These are phyloP conservation scores for Clarireedia hainanense DNA, from an alignment of 2,329 filamentous ascomycete species.

Conservation along the genomic window DNA sequence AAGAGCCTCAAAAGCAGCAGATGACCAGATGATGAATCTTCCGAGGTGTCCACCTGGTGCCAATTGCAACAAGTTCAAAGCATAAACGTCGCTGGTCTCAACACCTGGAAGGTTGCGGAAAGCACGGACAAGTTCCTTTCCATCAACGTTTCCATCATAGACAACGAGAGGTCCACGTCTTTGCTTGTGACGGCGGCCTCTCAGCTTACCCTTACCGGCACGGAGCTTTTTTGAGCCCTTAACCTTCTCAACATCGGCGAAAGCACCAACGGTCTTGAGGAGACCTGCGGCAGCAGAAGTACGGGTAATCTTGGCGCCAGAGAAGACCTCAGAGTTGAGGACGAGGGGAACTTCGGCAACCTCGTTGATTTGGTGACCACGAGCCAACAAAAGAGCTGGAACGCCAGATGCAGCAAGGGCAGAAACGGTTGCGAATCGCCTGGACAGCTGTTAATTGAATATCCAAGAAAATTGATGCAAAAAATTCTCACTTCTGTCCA, in stretches of 20 bases:
- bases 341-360: slow-evolving; percentile 97
- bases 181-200: slow-evolving; percentile 93
- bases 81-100: slow-evolving; percentile 88
- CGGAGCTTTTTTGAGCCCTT: slow-evolving; percentile 94
- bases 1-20: slow-evolving; percentile 89
- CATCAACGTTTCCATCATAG: slow-evolving; percentile 92
- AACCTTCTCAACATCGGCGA: slow-evolving; percentile 88
- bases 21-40: slow-evolving; percentile 99
- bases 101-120: slow-evolving; percentile 99
- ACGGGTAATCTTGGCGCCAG: slow-evolving; percentile 72
- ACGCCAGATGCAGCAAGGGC: slow-evolving; percentile 94
- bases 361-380: slow-evolving; percentile 88
- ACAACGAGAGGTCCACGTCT: slow-evolving; percentile 96
- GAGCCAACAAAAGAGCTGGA: slow-evolving; percentile 88
- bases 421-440: slow-evolving; percentile 95
- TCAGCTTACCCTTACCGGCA: slow-evolving; percentile 97
- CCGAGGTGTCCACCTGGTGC: slow-evolving; percentile 97
- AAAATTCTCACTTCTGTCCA: slow-evolving; percentile 73
- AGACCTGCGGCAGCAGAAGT: slow-evolving; percentile 81
- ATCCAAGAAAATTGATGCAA: slow-evolving; percentile 1
- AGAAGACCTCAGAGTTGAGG: slow-evolving; percentile 83
- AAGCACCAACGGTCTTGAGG: slow-evolving; percentile 85
- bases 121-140: slow-evolving; percentile 85
- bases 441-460: slow-evolving; percentile 31
- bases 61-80: slow-evolving; percentile 97